Evolutionary conservation across 306 rosid species (phyloP).

Genomic region (Dryas alaskensis): DNA sequence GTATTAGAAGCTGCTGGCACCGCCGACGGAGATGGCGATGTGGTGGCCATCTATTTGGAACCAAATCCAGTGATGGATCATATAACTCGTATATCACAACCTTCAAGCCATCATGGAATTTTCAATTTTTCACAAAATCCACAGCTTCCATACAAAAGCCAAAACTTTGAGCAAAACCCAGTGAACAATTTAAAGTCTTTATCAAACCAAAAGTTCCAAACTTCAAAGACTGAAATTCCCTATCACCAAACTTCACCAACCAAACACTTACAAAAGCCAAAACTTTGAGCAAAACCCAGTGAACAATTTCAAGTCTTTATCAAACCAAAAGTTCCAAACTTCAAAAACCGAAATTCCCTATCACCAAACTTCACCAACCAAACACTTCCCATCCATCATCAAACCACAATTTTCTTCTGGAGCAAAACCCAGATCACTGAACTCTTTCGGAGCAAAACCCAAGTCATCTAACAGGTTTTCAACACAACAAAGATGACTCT

Average conservation of each 20-base stretch:
- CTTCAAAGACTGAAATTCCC: constrained; percentile 23
- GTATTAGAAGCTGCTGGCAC: constrained; percentile 40
- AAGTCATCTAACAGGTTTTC: neutral
- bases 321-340: constrained; percentile 22
- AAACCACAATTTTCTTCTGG: neutral
- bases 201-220: constrained; percentile 22
- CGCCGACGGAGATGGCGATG: constrained; percentile 57
- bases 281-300: constrained; percentile 21
- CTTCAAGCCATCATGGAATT: constrained; percentile 16
- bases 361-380: constrained; percentile 37
- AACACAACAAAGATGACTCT: neutral
- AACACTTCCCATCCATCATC: neutral
- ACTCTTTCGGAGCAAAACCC: constrained; percentile 14
- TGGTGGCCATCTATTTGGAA: constrained; percentile 48
- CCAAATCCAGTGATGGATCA: constrained; percentile 20
- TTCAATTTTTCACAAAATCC: constrained; percentile 11
- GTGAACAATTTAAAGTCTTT: constrained; percentile 17
- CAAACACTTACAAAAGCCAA: constrained; percentile 1
- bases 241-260: constrained; percentile 36
- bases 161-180: constrained; percentile 22
- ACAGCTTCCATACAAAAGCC: neutral
- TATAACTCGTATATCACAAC: constrained; percentile 19
- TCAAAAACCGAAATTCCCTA: constrained; percentile 20
- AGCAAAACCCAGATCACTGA: constrained; percentile 12
- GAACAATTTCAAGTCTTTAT: constrained; percentile 20